phyloP scores from a whole-genome alignment of 306 rosid genomes.

The Comarum palustre region DNA sequence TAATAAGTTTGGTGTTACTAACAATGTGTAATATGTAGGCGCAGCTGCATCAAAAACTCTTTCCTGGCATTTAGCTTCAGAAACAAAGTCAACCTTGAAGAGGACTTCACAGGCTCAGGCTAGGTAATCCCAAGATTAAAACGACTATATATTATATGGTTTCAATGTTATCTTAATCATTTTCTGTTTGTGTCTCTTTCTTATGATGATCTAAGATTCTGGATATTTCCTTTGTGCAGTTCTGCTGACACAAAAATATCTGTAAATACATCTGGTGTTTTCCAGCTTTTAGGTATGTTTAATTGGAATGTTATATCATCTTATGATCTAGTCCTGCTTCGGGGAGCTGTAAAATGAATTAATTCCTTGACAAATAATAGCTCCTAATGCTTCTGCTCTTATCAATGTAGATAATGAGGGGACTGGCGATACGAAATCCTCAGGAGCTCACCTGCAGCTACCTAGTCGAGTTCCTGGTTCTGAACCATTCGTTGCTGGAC shows the following conservation, averaged over 20 bases:
- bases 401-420: slow-evolving; percentile 57
- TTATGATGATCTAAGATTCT: background rate
- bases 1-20: slow-evolving; percentile 19
- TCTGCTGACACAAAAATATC: slow-evolving; percentile 40
- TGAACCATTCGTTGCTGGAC: slow-evolving; percentile 41
- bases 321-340: slow-evolving; percentile 20
- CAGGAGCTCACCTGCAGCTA: slow-evolving; percentile 42
- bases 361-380: slow-evolving; percentile 4
- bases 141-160: background rate
- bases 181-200: background rate
- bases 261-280: slow-evolving; percentile 54
- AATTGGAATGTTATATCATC: slow-evolving; percentile 15
- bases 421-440: slow-evolving; percentile 35
- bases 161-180: background rate
- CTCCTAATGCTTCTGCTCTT: slow-evolving; percentile 25
- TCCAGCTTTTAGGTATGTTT: slow-evolving; percentile 69
- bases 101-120: slow-evolving; percentile 42
- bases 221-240: slow-evolving; percentile 40
- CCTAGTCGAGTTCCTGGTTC: slow-evolving; percentile 55
- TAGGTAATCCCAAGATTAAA: slow-evolving; percentile 34
- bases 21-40: slow-evolving; percentile 32
- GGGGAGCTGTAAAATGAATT: slow-evolving; percentile 1
- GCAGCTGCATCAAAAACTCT: slow-evolving; percentile 68
- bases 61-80: slow-evolving; percentile 96
- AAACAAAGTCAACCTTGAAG: slow-evolving; percentile 71